Percentiles rank a stretch among this genome's conserved stretches.
Conservation (phyloP, 1,284 basidiomycete genomes). For the Waitea zeae region DNA sequence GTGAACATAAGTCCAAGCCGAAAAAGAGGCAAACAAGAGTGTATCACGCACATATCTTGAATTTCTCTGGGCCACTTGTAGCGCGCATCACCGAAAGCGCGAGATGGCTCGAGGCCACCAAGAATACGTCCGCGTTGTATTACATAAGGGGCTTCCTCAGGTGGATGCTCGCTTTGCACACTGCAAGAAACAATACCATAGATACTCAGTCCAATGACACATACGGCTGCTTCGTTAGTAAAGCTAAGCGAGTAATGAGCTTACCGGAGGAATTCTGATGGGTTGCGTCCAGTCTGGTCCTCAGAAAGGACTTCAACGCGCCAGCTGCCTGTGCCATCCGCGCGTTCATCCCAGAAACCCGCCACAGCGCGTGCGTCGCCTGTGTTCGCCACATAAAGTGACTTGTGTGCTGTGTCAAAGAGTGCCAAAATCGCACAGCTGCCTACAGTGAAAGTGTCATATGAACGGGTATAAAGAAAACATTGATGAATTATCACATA, state of each 20-base stretch:
- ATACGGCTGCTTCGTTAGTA: no score
- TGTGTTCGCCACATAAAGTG: conserved; percentile 81
- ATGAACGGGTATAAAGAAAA: conserved; percentile 6
- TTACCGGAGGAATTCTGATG: conserved; percentile 60
- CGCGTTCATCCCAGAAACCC: conserved; percentile 68
- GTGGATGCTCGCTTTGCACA: conserved; percentile 80
- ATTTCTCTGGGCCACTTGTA: conserved; percentile 78
- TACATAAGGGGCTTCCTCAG: conserved; percentile 65
- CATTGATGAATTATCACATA: conserved; percentile 10
- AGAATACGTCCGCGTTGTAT: conserved; percentile 78
- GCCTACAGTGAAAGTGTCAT: conserved; percentile 28
- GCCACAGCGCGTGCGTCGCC: conserved; percentile 95
- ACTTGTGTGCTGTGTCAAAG: conserved; percentile 66
- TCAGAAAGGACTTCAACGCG: conserved; percentile 83
- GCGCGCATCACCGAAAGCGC: conserved; percentile 89
- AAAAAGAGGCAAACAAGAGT: no score
- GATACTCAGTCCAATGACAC: background rate
- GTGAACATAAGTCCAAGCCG: no score
- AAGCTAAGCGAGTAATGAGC: conserved; percentile 7
- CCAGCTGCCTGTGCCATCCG: conserved; percentile 53
- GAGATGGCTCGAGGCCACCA: conserved; percentile 86
- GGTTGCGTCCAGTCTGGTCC: conserved; percentile 91
- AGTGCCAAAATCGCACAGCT: conserved; percentile 80
- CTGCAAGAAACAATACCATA: conserved; percentile 22
- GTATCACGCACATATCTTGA: conserved; percentile 60